These are phyloP conservation scores for Penicillium verhagenii DNA, from an alignment of 495 filamentous ascomycete species.

Conservation along the genomic window DNA sequence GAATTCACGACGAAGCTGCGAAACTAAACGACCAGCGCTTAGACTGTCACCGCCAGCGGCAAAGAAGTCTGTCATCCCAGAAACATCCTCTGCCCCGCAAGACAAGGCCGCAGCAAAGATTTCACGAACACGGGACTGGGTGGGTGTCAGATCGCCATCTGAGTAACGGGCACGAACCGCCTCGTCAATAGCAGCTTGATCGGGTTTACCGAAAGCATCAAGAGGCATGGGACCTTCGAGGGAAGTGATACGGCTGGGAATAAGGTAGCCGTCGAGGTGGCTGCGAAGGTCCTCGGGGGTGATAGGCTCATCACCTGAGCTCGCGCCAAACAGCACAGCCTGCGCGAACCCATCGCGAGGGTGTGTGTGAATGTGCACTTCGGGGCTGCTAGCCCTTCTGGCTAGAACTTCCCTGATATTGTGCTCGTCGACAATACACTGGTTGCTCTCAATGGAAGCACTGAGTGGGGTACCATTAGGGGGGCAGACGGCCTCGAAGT, in stretches of 20 bases:
- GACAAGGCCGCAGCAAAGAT: conserved; percentile 29
- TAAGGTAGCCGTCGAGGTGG: conserved; percentile 26
- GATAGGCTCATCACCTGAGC: not conserved
- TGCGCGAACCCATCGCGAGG: conserved; percentile 19
- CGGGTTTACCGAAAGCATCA: conserved; percentile 21
- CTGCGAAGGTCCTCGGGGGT: conserved; percentile 10
- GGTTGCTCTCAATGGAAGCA: conserved; percentile 15
- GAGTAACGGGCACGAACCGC: conserved; percentile 16
- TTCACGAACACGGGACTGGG: conserved; percentile 26
- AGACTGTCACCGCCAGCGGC: conserved; percentile 45
- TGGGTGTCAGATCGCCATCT: conserved; percentile 15
- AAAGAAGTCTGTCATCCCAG: conserved; percentile 37
- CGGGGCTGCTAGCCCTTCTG: not conserved
- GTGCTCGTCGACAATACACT: conserved; percentile 14
- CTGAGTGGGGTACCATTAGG: conserved; percentile 33
- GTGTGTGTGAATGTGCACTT: conserved; percentile 12
- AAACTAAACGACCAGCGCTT: conserved; percentile 40
- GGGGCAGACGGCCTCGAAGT: conserved; percentile 36
- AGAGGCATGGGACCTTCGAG: conserved; percentile 27
- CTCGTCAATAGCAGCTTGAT: conserved; percentile 22
- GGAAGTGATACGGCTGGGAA: conserved; percentile 28
- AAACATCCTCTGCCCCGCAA: conserved; percentile 24
- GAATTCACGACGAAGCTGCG: conserved; percentile 36
- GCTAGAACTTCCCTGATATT: conserved; percentile 4
- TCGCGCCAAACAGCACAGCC: conserved; percentile 14